These are phyloP conservation scores for Trypanosoma scelopori DNA, from an alignment of 208 protist genomes.

Conservation along the genomic window DNA sequence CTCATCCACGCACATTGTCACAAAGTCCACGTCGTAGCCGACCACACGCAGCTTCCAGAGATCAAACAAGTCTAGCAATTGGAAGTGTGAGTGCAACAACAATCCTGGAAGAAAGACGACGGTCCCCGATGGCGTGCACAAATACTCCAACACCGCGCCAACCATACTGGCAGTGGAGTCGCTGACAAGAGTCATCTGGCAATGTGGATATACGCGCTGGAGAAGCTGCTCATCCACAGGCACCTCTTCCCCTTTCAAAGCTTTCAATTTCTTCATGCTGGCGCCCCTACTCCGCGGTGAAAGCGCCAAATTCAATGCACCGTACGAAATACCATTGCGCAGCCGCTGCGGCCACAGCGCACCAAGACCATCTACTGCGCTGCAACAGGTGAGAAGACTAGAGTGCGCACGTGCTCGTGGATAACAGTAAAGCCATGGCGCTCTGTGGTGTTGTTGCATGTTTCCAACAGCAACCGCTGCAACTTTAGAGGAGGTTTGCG, in stretches of 20 bases:
- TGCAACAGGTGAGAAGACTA: conserved; percentile 6
- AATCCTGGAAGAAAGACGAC: conserved; percentile 25
- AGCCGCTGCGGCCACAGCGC: not conserved
- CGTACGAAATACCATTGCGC: not conserved
- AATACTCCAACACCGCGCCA: conserved; percentile 15
- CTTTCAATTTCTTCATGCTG: not conserved
- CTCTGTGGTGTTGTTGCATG: not conserved
- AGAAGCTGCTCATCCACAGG: conserved; percentile 1
- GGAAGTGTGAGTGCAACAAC: conserved; percentile 21
- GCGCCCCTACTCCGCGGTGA: not conserved
- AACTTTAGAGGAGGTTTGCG: not conserved
- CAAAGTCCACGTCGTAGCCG: conserved; percentile 33
- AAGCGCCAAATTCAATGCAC: not conserved
- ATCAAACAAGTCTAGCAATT: conserved; percentile 23
- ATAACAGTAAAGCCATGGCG: conserved; percentile 19
- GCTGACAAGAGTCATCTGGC: conserved; percentile 19
- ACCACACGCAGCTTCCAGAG: conserved; percentile 19
- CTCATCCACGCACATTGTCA: conserved; percentile 27
- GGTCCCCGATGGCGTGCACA: conserved; percentile 5
- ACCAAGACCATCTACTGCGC: not conserved
- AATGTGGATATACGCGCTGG: conserved; percentile 3
- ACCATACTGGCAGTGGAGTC: conserved; percentile 20
- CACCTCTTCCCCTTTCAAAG: not conserved
- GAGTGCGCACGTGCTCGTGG: conserved; percentile 16
- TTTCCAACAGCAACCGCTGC: not conserved